Evolutionary conservation across 495 filamentous ascomycete genomes (phyloP).

Genomic region (Talaromyces ruber): DNA sequence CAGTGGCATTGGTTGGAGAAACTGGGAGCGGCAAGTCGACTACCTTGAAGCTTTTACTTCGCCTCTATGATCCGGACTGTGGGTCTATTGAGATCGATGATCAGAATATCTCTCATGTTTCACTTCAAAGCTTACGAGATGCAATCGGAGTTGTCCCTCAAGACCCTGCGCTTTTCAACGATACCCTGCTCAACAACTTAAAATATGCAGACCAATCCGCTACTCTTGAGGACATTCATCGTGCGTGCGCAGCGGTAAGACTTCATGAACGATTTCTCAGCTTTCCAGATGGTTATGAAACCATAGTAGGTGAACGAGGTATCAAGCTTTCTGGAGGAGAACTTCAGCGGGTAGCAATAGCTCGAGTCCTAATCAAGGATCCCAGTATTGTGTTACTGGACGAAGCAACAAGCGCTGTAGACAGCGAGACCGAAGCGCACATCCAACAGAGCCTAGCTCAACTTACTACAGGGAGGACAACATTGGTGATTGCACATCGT

Average conservation of each 20-base stretch:
- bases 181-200: conserved; percentile 82
- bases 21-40: conserved; percentile 89
- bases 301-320: conserved; percentile 89
- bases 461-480: conserved; percentile 80
- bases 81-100: conserved; percentile 77
- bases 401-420: conserved; percentile 87
- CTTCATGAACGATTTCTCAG: conserved; percentile 80
- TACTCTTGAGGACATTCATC: conserved; percentile 53
- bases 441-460: conserved; percentile 88
- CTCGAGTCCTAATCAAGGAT: conserved; percentile 82
- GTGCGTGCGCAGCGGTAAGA: conserved; percentile 57
- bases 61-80: conserved; percentile 83
- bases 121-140: conserved; percentile 83
- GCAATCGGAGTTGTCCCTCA: conserved; percentile 84
- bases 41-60: conserved; percentile 84
- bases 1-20: conserved; percentile 79
- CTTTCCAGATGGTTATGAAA: conserved; percentile 88
- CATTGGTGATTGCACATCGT: conserved; percentile 91
- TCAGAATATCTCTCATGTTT: conserved; percentile 69
- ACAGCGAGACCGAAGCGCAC: conserved; percentile 89
- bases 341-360: conserved; percentile 87
- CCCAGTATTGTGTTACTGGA: conserved; percentile 94
- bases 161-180: conserved; percentile 65
- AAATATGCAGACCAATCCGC: conserved; percentile 83
- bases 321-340: conserved; percentile 90